These are phyloP conservation scores for Penicillium thymicola DNA, from an alignment of 2,329 filamentous ascomycete genomes.

Conservation along the genomic window DNA sequence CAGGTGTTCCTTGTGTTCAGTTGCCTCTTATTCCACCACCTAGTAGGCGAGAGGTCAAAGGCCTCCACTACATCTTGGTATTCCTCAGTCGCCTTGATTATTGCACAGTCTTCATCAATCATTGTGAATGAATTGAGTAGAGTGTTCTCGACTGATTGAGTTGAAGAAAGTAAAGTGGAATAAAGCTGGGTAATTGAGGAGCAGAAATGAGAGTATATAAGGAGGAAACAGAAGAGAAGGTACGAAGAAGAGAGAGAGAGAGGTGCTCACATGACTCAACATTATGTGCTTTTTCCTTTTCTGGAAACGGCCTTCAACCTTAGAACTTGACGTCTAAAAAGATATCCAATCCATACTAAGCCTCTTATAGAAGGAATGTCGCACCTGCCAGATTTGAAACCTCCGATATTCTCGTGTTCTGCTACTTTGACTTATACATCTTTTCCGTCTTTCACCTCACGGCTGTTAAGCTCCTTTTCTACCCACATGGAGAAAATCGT, in stretches of 20 bases:
- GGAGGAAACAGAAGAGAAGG: background rate
- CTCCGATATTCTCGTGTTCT: too few species aligned
- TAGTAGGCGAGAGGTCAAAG: background rate
- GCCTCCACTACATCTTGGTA: background rate
- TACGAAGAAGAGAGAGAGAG: background rate
- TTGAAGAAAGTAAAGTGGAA: background rate
- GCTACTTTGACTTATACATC: background rate
- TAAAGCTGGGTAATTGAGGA: background rate
- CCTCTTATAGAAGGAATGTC: background rate
- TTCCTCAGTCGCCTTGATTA: background rate
- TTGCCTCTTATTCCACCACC: background rate
- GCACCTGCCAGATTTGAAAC: background rate
- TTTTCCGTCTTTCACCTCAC: background rate
- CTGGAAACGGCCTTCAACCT: background rate
- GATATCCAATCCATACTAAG: background rate
- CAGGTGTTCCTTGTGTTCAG: background rate
- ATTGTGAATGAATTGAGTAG: background rate
- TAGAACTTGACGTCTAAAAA: background rate
- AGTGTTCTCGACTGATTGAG: background rate
- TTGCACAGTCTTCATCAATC: background rate
- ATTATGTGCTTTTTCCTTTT: background rate
- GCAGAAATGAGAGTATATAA: too few species aligned
- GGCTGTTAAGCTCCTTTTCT: background rate
- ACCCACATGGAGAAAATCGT: background rate
- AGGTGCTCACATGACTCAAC: too few species aligned